Evolutionary conservation across 805 yeast genomes (phyloP).

Genomic region (Yamadazyma tumulicola): DNA sequence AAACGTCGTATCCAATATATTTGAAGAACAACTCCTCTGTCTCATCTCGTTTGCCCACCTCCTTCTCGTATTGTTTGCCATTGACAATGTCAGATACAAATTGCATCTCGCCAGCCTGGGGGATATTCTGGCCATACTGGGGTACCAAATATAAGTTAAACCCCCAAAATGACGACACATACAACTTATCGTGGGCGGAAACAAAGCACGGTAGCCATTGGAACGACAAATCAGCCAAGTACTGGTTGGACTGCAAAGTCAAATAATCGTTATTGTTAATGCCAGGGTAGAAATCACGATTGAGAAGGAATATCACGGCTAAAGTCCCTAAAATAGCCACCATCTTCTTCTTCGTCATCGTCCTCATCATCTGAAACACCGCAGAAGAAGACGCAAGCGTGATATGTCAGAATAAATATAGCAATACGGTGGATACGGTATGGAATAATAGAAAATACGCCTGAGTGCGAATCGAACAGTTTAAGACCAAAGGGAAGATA

Average conservation of each 20-base stretch:
- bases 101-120: no score
- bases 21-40: not conserved
- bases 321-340: no score
- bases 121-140: not conserved
- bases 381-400: no score
- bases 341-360: no score
- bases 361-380: no score
- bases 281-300: not conserved
- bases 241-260: not conserved
- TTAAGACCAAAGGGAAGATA: no score
- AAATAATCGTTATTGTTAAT: slow-evolving; percentile 1
- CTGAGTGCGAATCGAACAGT: no score
- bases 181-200: not conserved
- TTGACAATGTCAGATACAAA: not conserved
- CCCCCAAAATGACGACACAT: slow-evolving; percentile 1
- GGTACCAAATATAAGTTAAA: not conserved
- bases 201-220: slow-evolving; percentile 1
- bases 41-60: not conserved
- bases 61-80: not conserved
- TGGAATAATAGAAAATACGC: no score
- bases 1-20: slow-evolving; percentile 4
- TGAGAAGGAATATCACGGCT: no score
- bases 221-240: not conserved
- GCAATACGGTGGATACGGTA: no score
- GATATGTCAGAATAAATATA: no score